Base-by-base conservation (phyloP, 441 rosid species). In the Erysimum cheiri region DNA sequence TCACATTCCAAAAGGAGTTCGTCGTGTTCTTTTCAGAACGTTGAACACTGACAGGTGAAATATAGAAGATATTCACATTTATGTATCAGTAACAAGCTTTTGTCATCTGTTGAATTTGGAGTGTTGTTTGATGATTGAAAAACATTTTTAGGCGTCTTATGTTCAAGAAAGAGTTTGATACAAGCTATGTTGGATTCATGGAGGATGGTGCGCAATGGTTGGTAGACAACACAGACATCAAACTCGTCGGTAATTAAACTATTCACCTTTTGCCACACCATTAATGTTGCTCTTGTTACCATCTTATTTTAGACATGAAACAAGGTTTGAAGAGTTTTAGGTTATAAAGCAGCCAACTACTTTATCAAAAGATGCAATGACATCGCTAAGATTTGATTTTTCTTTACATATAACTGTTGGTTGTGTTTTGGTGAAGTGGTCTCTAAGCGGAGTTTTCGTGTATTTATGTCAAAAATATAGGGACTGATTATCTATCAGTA, bases 191-290 rank as follows among this genome's bases (percentile, higher is more conserved):
- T 22, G 92, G 87, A 28, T 87, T 85, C 69, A 82, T 74, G 79
- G 57, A 71, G 11, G 92, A 85, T 6, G 90, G 87, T 6, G 90
- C 87, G 2, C 83, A 74, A 36, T 87, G 88, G 88, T 63, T 87
- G 79, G 86, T 83, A 26, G 85, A 87, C 56, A 87, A 85, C 70
- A 87, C 90, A 0, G 88, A 87, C 77, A 80, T 85, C 81, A 87
- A 84, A 69, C 88, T 87, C 58, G 81, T 85, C 1, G 92, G 87
- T 88, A 78, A 75, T 49, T 28, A 32, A 49, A 19, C 32, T 22
- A 5, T 53, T 3, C 11, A 62, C 17, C 17, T 44, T 59, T 31
- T 50, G 28, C 4, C 28, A 26, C 28, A 60, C n/a, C 15, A 3
- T 55, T 13, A 17, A 3, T 37, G 31, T 36, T 39, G 24, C n/a